These are phyloP conservation scores for Leccinum imitatum DNA, from an alignment of 768 basidiomycete species.

Conservation along the genomic window DNA sequence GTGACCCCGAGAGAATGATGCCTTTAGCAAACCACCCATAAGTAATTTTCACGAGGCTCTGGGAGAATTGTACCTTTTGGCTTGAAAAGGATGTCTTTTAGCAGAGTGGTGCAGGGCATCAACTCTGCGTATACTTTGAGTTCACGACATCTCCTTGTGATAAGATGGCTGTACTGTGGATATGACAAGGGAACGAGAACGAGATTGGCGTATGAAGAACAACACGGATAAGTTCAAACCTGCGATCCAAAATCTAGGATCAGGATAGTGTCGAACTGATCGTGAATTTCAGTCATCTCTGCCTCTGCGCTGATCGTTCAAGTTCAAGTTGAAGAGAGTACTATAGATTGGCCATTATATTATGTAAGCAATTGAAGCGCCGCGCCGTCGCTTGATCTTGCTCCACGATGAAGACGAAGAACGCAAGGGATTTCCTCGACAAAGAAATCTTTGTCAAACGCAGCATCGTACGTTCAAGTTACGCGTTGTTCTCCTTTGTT, in stretches of 20 bases:
- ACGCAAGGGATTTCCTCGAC: slow-evolving; percentile 41
- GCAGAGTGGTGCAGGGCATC: slow-evolving; percentile 91
- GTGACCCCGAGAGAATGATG: slow-evolving; percentile 96
- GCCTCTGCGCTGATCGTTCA: background rate
- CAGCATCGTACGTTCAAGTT: slow-evolving; percentile 37
- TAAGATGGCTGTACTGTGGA: slow-evolving; percentile 90
- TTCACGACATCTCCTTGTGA: slow-evolving; percentile 96
- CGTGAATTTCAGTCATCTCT: slow-evolving; percentile 84
- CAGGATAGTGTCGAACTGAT: slow-evolving; percentile 93
- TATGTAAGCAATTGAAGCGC: background rate
- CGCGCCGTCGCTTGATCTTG: background rate
- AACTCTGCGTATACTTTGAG: slow-evolving; percentile 97
- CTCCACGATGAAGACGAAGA: slow-evolving; percentile 28
- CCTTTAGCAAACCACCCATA: slow-evolving; percentile 42
- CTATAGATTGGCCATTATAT: background rate
- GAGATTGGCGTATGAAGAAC: slow-evolving; percentile 10
- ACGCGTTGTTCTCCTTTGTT: background rate
- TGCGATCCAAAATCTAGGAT: slow-evolving; percentile 98
- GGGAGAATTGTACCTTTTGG: slow-evolving; percentile 70
- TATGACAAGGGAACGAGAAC: background rate
- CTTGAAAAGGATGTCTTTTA: slow-evolving; percentile 86
- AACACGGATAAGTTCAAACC: slow-evolving; percentile 45
- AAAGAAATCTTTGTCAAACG: slow-evolving; percentile 47
- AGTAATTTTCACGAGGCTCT: background rate
- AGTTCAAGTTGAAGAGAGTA: background rate